These are phyloP conservation scores for Lipomyces yamanashiensis DNA, from an alignment of 805 yeast genomes.

Conservation along the genomic window DNA sequence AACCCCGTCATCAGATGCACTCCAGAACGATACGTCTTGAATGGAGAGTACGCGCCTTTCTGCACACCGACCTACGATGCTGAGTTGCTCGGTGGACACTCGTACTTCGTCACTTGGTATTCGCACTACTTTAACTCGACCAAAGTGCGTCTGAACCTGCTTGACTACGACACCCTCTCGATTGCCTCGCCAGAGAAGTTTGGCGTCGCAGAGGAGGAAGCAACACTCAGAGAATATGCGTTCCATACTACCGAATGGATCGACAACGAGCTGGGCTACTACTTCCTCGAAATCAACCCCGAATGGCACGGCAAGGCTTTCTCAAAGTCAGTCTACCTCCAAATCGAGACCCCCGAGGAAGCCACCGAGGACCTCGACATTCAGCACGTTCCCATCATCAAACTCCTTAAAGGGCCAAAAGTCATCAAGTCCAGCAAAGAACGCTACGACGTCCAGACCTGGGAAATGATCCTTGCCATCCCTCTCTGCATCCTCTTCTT, in stretches of 20 bases:
- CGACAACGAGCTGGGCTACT: conserved; percentile 62
- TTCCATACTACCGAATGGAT: conserved; percentile 79
- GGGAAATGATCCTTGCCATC: conserved; percentile 34
- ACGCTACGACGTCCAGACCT: conserved; percentile 33
- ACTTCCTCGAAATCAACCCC: conserved; percentile 62
- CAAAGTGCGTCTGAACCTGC: conserved; percentile 39
- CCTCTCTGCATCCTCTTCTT: conserved; percentile 31
- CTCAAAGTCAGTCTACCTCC: conserved; percentile 60
- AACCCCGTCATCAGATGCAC: conserved; percentile 86
- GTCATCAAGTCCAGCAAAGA: conserved; percentile 25
- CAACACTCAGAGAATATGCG: conserved; percentile 44
- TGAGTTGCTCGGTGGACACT: conserved; percentile 60
- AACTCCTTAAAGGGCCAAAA: conserved; percentile 27
- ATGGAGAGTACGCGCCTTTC: conserved; percentile 71
- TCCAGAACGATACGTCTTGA: conserved; percentile 67
- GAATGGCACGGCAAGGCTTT: conserved; percentile 66
- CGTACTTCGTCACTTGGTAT: conserved; percentile 84
- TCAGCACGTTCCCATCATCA: conserved; percentile 32
- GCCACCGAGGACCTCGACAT: conserved; percentile 36
- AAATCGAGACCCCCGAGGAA: conserved; percentile 56
- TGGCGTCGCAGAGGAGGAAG: conserved; percentile 13
- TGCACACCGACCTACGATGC: conserved; percentile 76
- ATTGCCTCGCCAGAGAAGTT: conserved; percentile 28
- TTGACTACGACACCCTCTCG: conserved; percentile 37
- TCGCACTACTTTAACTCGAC: conserved; percentile 60